Evolutionary conservation across 108 stramenopile genomes (phyloP), one percentile per base, ranked within the genome.

Genomic region (Skeletonema potamos): DNA sequence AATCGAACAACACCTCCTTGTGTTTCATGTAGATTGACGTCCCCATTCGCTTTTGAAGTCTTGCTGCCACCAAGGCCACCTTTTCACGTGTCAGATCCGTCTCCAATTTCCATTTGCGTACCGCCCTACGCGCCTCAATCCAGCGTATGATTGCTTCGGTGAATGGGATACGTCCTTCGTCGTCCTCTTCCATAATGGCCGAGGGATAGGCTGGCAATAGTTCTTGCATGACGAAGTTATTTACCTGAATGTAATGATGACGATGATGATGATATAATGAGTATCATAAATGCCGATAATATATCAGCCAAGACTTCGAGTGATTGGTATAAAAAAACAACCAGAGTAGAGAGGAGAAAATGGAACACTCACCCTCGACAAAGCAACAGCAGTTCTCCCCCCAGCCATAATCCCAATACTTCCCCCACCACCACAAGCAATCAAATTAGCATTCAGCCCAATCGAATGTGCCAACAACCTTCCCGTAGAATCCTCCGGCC

Each of bases 111-210:
- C 63, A 64, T 8, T 24, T 56, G 1, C 63, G 63, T 6, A 64
- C 55, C 6, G 63, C 63, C 54, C 63, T 27, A 6, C 63, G 63
- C 1, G 63, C 63, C 18, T 57, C 54, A 44, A 64, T 64, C 63
- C 63, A 64, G 6, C 43, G 48, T 6, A 64, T 57, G n/a, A 64
- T 64, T 6, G 54, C 22, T n/a, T 64, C 63, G 6, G 55, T 57
- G 55, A 64, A 64, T 54, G 63, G 63, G 22, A 64, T 54, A 2
- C 63, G 55, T 24, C 63, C 63, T 11, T 64, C 24, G 46, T 64
- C 63, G 4, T 64, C 63, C 51, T 56, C 63, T n/a, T 56, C 54
- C 0, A 64, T 64, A 20, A 64, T 54, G 13, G 63, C 63, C 55
- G 63, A 51, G 5, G 63, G 63, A 46, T 64, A 64, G n/a, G 54